A percentile compares a stretch with the other conserved stretches of the same genome.
These are phyloP conservation scores for Leccinum subtestaceum DNA, from an alignment of 768 basidiomycete species.

Conservation along the genomic window DNA sequence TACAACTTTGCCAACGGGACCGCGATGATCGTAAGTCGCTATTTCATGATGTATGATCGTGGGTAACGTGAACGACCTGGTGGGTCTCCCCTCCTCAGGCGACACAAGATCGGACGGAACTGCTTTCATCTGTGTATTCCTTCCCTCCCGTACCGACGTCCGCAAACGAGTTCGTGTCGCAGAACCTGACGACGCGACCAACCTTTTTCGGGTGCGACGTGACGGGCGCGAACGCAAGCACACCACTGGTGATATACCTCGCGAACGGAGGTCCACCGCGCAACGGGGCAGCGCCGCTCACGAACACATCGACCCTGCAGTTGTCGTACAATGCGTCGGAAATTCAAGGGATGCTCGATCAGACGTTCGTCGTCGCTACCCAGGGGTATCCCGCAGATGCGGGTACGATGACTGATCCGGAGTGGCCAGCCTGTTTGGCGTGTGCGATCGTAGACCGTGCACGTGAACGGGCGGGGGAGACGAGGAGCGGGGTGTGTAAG, in stretches of 20 bases:
- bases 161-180: constrained; percentile 30
- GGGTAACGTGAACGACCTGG: not conserved
- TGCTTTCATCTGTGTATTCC: constrained; percentile 33
- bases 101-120: constrained; percentile 38
- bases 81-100: constrained; percentile 11
- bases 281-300: constrained; percentile 36
- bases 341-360: constrained; percentile 44
- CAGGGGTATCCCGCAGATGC: constrained; percentile 38
- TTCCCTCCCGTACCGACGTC: constrained; percentile 33
- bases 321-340: constrained; percentile 35
- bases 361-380: constrained; percentile 42
- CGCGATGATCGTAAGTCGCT: constrained; percentile 25
- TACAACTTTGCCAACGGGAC: constrained; percentile 24
- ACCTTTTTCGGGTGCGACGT: constrained; percentile 48
- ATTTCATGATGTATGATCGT: not conserved
- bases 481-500: constrained; percentile 31
- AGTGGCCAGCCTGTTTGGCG: constrained; percentile 50
- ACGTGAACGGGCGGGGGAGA: constrained; percentile 25
- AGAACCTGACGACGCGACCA: constrained; percentile 36
- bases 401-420: constrained; percentile 30
- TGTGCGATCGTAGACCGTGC: constrained; percentile 52
- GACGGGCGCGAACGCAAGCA: constrained; percentile 24
- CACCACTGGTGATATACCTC: constrained; percentile 56
- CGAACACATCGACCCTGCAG: constrained; percentile 44
- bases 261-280: constrained; percentile 50